Evolutionary conservation across 1,139 yeast genomes (phyloP), one percentile per base, ranked within the genome.

Genomic region (Hyphopichia fennica): DNA sequence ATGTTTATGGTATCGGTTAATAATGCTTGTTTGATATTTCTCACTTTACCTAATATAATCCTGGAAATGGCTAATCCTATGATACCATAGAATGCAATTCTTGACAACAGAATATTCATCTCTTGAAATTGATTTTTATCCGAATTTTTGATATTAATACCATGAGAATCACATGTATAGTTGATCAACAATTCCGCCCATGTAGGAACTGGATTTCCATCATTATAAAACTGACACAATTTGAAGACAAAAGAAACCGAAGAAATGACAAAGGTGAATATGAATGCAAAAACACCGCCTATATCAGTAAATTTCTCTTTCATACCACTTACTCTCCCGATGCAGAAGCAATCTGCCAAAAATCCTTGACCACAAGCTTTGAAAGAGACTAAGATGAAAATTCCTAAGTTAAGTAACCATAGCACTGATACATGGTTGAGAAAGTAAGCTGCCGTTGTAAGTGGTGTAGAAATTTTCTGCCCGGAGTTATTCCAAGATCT

Each of bases 401-500:
- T 74, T 4, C 69, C 6, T 1, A 68, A 43, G 23, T 78, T 67
- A 7, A 82, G 51, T 0, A 49, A 33, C 90, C 95, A 84, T 35
- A 80, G 65, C 2, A 73, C 18, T 1, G 48, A 41, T 10, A 67
- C 53, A 37, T 68, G 48, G 1, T 57, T 50, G 1, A 73, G 56
- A n/a, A 84, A 59, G 32, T 76, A 79, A 13, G 73, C 65, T 1
- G 77, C 74, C 22, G 76, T 59, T 1, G 75, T 71, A 29, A 75
- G 63, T 14, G 81, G 49, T 10, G 67, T 75, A 51, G 74, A 54
- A 46, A 53, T 83, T 52, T 93, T 93, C 56, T 91, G 97, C 0
- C 99, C 99, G 40, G 93, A 82, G 50, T 85, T 86, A 54, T 87
- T 87, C 96, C 96, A 93, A 1, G 89, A 84, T 44, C 93, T 75